A percentile compares a stretch with the other conserved stretches of the same genome.
Conservation (phyloP, 257 asterid species). For the Fraxinus americana region DNA sequence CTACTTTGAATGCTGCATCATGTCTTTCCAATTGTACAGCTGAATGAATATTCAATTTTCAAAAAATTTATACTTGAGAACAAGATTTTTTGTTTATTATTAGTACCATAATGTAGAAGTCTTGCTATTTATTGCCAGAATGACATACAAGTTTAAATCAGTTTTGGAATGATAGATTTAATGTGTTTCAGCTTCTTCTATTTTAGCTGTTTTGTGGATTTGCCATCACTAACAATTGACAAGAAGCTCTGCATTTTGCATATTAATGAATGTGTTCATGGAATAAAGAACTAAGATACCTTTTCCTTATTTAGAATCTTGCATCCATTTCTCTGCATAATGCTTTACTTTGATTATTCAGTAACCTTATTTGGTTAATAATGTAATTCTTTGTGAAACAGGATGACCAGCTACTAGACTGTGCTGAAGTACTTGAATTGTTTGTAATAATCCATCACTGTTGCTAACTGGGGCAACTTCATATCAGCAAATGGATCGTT, state of each 20-base stretch:
- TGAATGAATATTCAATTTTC: slow-evolving; percentile 4
- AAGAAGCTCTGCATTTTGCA: background rate
- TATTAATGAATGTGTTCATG: slow-evolving; percentile 13
- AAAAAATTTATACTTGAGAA: slow-evolving; percentile 5
- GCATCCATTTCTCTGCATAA: slow-evolving; percentile 8
- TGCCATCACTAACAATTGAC: background rate
- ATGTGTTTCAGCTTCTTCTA: slow-evolving; percentile 2
- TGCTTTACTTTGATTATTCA: slow-evolving; percentile 7
- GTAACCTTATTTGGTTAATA: slow-evolving; percentile 10
- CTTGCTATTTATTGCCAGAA: background rate
- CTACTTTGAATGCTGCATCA: background rate
- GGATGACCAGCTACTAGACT: slow-evolving; percentile 47
- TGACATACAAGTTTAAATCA: background rate
- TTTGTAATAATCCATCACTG: slow-evolving; percentile 33
- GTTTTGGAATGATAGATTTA: background rate
- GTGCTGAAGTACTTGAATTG: slow-evolving; percentile 29
- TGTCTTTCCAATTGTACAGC: slow-evolving; percentile 21
- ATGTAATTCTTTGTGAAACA: slow-evolving; percentile 37
- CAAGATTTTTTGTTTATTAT: slow-evolving; percentile 1
- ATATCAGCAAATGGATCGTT: slow-evolving; percentile 72
- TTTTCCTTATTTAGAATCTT: background rate
- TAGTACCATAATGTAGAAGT: background rate
- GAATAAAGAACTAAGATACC: slow-evolving; percentile 3
- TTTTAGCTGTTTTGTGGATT: background rate
- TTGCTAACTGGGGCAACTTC: slow-evolving; percentile 32